phyloP scores from a whole-genome alignment of 2,329 filamentous ascomycete genomes.

The Diaporthe nobilis region DNA sequence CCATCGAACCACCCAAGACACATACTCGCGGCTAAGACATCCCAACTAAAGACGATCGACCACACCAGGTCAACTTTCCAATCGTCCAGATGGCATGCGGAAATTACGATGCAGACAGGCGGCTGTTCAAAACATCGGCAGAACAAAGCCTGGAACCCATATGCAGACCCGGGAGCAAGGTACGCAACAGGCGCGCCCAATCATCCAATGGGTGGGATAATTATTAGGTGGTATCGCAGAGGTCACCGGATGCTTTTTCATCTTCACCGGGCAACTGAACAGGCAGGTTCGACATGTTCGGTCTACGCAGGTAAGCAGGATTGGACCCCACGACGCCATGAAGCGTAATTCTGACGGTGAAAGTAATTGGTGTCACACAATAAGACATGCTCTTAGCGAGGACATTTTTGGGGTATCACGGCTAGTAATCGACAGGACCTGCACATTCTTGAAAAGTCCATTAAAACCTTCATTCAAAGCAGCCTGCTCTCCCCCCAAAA shows the following conservation, averaged over 20 bases:
- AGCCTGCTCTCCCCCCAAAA: neutral
- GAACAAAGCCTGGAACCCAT: too few relatives aligned
- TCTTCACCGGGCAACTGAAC: neutral
- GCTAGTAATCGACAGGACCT: neutral
- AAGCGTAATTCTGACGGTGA: neutral
- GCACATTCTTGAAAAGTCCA: neutral
- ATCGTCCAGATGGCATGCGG: neutral
- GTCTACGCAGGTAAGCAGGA: neutral
- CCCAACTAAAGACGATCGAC: neutral
- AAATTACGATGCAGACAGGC: too few relatives aligned
- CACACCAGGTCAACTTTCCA: neutral
- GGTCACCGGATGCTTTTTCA: neutral
- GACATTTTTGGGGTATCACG: neutral
- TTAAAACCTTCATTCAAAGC: neutral
- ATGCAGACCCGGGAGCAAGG: neutral
- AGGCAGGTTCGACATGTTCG: neutral
- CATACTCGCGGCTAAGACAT: neutral
- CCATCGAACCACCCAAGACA: neutral
- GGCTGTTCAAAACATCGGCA: too few relatives aligned
- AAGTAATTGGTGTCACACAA: neutral
- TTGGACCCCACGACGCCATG: neutral
- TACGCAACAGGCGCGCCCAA: neutral
- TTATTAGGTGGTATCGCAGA: neutral
- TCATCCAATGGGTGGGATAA: neutral
- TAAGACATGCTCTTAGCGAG: neutral